These are phyloP conservation scores for Papilionanthe hybrid DNA, from an alignment of 116 monocot genomes.

Conservation along the genomic window DNA sequence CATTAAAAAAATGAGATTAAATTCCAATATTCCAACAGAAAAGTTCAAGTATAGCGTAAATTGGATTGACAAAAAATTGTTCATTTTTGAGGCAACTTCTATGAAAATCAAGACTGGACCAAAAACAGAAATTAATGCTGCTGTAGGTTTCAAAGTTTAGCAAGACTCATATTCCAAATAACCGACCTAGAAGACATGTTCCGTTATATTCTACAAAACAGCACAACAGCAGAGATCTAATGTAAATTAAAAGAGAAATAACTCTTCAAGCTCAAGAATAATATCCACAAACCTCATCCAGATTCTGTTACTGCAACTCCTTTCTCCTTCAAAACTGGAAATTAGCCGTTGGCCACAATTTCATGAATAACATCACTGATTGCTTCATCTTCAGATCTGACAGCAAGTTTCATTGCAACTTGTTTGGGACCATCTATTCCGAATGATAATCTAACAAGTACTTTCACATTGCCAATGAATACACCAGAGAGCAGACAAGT, in stretches of 20 bases:
- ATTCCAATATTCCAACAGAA: not conserved
- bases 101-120: not conserved
- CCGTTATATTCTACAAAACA: conserved; percentile 1
- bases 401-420: conserved; percentile 94
- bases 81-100: not conserved
- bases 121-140: not conserved
- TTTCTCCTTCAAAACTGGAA: too few relatives aligned
- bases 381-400: conserved; percentile 73
- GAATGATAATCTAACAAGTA: conserved; percentile 75
- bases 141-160: not conserved
- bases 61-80: not conserved
- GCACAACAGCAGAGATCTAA: not conserved
- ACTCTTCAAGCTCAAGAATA: conserved; percentile 1
- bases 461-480: conserved; percentile 77
- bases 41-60: not conserved
- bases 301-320: not conserved
- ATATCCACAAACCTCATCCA: not conserved
- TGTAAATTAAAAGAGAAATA: conserved; percentile 1
- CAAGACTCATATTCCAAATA: not conserved
- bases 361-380: conserved; percentile 87
- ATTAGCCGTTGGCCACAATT: conserved; percentile 71
- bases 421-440: conserved; percentile 85
- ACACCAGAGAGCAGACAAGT: conserved; percentile 82
- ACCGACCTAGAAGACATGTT: not conserved
- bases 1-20: not conserved